These are phyloP conservation scores for Porphyrellus cyaneotinctus DNA, from an alignment of 768 basidiomycete genomes.

Conservation along the genomic window DNA sequence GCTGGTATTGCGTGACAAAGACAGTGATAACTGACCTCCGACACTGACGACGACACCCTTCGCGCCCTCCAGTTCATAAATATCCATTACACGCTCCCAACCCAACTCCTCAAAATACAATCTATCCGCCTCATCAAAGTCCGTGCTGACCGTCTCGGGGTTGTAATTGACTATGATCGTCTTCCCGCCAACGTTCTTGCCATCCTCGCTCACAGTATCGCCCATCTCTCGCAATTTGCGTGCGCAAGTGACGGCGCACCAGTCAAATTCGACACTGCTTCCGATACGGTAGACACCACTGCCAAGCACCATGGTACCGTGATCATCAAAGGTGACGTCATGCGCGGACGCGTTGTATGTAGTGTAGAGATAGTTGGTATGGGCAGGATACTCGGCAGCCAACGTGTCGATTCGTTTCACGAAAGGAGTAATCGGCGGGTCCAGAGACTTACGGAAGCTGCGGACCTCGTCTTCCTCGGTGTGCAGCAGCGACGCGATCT, in stretches of 20 bases:
- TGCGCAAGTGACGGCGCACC: conserved; percentile 99
- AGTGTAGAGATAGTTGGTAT: conserved; percentile 99
- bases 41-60: conserved; percentile 95
- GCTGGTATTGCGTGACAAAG: neutral
- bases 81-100: conserved; percentile 98
- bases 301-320: conserved; percentile 99
- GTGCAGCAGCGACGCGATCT: conserved; percentile 80
- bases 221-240: conserved; percentile 89
- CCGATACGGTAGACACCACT: conserved; percentile 98
- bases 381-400: conserved; percentile 96
- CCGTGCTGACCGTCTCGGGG: conserved; percentile 98
- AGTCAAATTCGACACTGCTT: conserved; percentile 98
- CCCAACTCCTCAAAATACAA: conserved; percentile 98
- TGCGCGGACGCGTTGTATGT: conserved; percentile 97
- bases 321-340: conserved; percentile 92
- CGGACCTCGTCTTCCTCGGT: conserved; percentile 78
- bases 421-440: conserved; percentile 76
- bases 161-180: conserved; percentile 99
- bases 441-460: conserved; percentile 77
- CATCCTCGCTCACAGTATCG: conserved; percentile 19
- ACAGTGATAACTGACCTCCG: conserved; percentile 59
- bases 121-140: conserved; percentile 99
- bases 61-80: conserved; percentile 92
- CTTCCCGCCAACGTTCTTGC: conserved; percentile 43
- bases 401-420: conserved; percentile 99